These are phyloP conservation scores for Boletus subparvulus DNA, from an alignment of 768 basidiomycete genomes.

Conservation along the genomic window DNA sequence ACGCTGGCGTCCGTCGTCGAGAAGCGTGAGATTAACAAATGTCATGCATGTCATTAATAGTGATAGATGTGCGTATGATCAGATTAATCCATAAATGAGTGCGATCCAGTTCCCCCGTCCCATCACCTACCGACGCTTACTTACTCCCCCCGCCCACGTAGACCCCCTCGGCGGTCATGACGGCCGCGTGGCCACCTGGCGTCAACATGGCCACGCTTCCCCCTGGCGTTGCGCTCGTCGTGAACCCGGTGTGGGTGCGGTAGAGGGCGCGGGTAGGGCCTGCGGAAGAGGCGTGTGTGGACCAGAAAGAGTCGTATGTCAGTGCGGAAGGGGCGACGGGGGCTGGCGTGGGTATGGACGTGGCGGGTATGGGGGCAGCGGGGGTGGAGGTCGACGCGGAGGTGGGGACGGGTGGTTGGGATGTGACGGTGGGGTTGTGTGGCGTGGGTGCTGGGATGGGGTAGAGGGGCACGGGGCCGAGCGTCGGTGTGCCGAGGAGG, in stretches of 20 bases:
- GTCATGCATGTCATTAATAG: conserved; percentile 13
- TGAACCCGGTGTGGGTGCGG: conserved; percentile 30
- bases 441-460: neutral
- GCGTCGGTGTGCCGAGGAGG: neutral
- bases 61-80: conserved; percentile 21
- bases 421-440: neutral
- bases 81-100: conserved; percentile 27
- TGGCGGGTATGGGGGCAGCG: neutral
- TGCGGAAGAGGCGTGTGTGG: conserved; percentile 42
- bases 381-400: neutral
- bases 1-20: neutral
- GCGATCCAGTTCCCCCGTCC: neutral
- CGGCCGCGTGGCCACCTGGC: conserved; percentile 30
- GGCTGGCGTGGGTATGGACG: neutral
- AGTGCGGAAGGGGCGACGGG: conserved; percentile 32
- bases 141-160: conserved; percentile 28
- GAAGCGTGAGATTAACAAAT: neutral
- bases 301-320: conserved; percentile 67
- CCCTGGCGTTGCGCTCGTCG: conserved; percentile 21
- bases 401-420: neutral
- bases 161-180: conserved; percentile 34
- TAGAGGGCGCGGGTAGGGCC: conserved; percentile 30
- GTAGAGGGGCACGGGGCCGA: neutral
- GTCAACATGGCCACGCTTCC: conserved; percentile 35
- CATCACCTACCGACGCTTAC: neutral